phyloP scores from a whole-genome alignment of 208 protist species.

The Cochliopodium minus region DNA sequence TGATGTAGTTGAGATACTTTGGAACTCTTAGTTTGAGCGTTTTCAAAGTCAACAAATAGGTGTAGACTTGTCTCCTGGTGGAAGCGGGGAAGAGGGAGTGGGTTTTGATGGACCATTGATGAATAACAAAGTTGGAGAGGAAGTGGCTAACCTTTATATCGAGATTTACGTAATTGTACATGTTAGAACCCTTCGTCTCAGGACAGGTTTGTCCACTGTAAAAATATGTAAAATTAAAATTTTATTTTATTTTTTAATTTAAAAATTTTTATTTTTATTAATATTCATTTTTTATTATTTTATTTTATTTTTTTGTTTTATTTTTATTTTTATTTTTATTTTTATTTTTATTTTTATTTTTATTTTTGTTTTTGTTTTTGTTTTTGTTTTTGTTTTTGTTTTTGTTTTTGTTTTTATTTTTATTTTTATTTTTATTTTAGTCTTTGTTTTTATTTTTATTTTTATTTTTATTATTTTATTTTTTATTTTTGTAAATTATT shows the following conservation, averaged over 20 bases:
- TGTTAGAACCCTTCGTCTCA: no score
- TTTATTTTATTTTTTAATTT: constrained; percentile 6
- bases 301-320: constrained; percentile 6
- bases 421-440: constrained; percentile 5
- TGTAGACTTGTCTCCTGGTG: no score
- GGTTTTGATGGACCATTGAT: no score
- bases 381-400: constrained; percentile 5
- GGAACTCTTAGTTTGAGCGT: no score
- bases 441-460: not conserved
- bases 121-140: no score
- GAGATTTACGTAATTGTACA: no score
- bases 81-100: no score
- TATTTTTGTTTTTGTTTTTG: not conserved
- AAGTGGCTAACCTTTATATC: no score
- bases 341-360: constrained; percentile 3
- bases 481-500: constrained; percentile 9
- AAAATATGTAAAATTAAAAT: not conserved
- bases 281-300: constrained; percentile 11
- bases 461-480: not conserved
- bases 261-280: constrained; percentile 5
- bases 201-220: no score
- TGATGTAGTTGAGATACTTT: no score
- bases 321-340: not conserved
- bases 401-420: constrained; percentile 2
- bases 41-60: no score